Base-by-base conservation (phyloP, 768 basidiomycete species). In the Naganishia vaughanmartiniae region DNA sequence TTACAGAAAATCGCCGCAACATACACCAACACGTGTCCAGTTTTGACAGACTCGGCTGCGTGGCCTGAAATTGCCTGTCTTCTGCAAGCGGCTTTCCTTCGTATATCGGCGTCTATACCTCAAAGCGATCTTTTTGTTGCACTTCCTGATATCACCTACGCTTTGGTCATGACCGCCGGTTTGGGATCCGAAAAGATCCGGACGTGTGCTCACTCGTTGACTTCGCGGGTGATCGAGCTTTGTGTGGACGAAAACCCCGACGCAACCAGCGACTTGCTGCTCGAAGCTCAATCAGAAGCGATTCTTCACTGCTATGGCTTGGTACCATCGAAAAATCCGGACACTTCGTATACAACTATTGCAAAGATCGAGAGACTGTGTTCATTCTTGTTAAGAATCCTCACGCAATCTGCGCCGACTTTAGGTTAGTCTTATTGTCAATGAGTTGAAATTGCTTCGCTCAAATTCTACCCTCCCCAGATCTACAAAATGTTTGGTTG, bases 1-100 rank as follows among this genome's bases (percentile, higher is more conserved):
- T 51, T n/a, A 2, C 34, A 69, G 68, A 58, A 69, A 58, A 69
- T 69, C 21, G 56, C 57, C n/a, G 51, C 56, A 11, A 69, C 68
- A 21, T 58, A 58, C 31, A 45, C 45, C 2, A 58, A 69, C 33
- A 57, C 68, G 14, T 48, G 39, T 45, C 45, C 68, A 19, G 48
- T 58, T 21, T 45, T 69, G 24, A 28, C 55, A 9, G 58, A 58
- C 54, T 58, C 56, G 6, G 34, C 57, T 30, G 58, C 42, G n/a
- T 69, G 68, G 68, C 56, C 56, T 24, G 45, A 60, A 30, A 69
- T 69, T 26, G n/a, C 51, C 4, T 60, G 68, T 39, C 39, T 69
- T 15, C 19, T 69, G 19, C 56, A 69, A 45, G 36, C 58, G 11
- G 45, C 51, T 11, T 58, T 57, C n/a, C 46, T 69, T 21, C 55